A percentile compares a stretch with the other conserved stretches of the same genome.
These are phyloP conservation scores for Dactylellina drechsleri DNA, from an alignment of 2,329 filamentous ascomycete genomes.

Conservation along the genomic window DNA sequence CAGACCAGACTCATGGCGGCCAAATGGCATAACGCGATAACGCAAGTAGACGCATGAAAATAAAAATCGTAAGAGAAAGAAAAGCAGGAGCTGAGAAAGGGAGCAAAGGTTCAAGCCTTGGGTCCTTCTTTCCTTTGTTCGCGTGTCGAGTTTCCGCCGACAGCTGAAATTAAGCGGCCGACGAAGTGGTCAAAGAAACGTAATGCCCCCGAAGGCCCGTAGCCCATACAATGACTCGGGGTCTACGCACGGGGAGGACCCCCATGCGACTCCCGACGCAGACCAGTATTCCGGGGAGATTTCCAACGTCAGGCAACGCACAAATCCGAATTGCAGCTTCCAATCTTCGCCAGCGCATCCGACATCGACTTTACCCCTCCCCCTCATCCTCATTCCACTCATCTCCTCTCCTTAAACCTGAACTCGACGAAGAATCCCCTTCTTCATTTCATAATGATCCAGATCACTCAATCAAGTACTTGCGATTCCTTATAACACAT, in stretches of 20 bases:
- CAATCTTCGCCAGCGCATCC: conserved; percentile 26
- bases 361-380: conserved; percentile 36
- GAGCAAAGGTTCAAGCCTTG: no score
- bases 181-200: conserved; percentile 14
- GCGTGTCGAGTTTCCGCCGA: conserved; percentile 1
- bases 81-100: neutral
- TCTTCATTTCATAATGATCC: conserved; percentile 33
- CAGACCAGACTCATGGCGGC: conserved; percentile 46
- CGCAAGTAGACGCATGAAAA: neutral
- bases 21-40: neutral
- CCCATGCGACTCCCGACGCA: no score
- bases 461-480: conserved; percentile 53
- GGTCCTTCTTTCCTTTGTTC: conserved; percentile 8
- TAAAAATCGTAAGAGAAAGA: conserved; percentile 1
- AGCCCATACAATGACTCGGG: neutral
- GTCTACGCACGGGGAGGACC: no score
- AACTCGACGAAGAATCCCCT: neutral
- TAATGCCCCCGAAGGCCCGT: neutral
- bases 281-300: neutral
- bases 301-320: conserved; percentile 41
- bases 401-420: conserved; percentile 12
- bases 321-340: neutral
- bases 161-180: neutral
- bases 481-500: conserved; percentile 31
- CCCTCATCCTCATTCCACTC: conserved; percentile 13